A percentile compares a stretch with the other conserved stretches of the same genome.
These are phyloP conservation scores for Brettanomyces bruxellensis DNA, from an alignment of 805 yeast species.

Conservation along the genomic window DNA sequence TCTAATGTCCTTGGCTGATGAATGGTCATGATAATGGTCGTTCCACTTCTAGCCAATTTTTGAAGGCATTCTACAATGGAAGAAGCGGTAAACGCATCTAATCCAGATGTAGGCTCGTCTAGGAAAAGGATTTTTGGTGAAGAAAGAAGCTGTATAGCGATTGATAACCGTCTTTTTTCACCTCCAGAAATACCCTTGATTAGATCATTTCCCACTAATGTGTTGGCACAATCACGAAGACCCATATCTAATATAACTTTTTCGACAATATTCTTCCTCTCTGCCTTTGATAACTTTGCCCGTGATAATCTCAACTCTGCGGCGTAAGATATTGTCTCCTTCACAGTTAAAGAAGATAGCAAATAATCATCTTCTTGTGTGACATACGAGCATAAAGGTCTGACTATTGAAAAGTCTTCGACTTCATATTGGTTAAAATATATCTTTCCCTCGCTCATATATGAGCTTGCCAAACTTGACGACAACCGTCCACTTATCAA, in stretches of 20 bases:
- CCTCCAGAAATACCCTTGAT: constrained; percentile 67
- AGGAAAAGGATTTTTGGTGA: constrained; percentile 63
- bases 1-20: constrained; percentile 75
- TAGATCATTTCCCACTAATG: constrained; percentile 52
- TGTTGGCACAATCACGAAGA: constrained; percentile 66
- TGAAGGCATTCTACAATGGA: constrained; percentile 55
- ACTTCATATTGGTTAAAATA: constrained; percentile 30
- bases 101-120: constrained; percentile 88
- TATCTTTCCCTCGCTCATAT: constrained; percentile 32
- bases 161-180: constrained; percentile 75
- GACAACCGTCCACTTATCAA: constrained; percentile 50
- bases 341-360: constrained; percentile 62
- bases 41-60: constrained; percentile 42
- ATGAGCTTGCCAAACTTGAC: constrained; percentile 20
- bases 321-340: constrained; percentile 66
- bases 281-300: constrained; percentile 23
- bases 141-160: constrained; percentile 68
- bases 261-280: constrained; percentile 41
- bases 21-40: constrained; percentile 66
- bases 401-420: constrained; percentile 20
- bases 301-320: constrained; percentile 57
- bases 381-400: constrained; percentile 60
- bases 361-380: constrained; percentile 74
- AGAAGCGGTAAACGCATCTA: constrained; percentile 71
- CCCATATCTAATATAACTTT: constrained; percentile 61